These are phyloP conservation scores for Talaromyces rugulosus DNA, from an alignment of 2,329 filamentous ascomycete species.

Conservation along the genomic window DNA sequence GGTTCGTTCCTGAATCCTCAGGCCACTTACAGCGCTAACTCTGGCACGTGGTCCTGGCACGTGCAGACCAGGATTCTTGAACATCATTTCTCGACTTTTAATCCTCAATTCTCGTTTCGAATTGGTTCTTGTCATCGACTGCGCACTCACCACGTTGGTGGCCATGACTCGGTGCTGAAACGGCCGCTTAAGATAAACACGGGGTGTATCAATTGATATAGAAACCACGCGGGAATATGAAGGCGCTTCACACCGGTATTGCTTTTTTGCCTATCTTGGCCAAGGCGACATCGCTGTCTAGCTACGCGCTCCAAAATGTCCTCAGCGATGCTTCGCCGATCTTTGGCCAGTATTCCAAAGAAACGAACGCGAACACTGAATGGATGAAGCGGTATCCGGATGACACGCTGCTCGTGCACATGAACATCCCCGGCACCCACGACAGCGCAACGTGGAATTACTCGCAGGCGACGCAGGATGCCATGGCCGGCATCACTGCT, in stretches of 20 bases:
- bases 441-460: slow-evolving; percentile 53
- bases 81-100: background rate
- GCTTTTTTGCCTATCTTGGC: background rate
- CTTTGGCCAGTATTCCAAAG: slow-evolving; percentile 35
- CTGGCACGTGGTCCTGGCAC: background rate
- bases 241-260: background rate
- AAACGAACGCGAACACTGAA: slow-evolving; percentile 22
- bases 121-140: background rate
- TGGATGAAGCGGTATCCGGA: slow-evolving; percentile 49
- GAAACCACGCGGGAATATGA: background rate
- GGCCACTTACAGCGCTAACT: background rate
- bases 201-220: too few relatives aligned
- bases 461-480: slow-evolving; percentile 38
- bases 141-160: background rate
- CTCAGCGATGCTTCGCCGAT: slow-evolving; percentile 41
- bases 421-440: slow-evolving; percentile 50
- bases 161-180: background rate
- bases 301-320: slow-evolving; percentile 40
- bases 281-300: slow-evolving; percentile 12
- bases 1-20: background rate
- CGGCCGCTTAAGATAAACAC: background rate
- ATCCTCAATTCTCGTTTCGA: background rate
- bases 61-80: background rate
- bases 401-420: slow-evolving; percentile 38
- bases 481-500: slow-evolving; percentile 36